Base-by-base conservation (phyloP, 176 grass and related monocot genomes). In the Panicum miliaceum region DNA sequence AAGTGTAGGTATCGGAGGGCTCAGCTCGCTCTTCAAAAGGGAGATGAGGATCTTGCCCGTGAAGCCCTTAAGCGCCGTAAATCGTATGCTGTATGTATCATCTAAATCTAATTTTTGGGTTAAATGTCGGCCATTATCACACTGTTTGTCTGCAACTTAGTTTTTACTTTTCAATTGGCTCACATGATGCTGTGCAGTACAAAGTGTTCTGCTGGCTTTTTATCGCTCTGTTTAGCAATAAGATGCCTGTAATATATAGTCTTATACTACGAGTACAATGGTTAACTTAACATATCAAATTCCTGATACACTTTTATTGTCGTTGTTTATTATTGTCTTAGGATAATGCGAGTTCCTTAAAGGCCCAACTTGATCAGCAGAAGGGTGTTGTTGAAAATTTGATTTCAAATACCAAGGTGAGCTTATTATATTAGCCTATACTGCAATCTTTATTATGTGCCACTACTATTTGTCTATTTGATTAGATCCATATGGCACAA, bases 41-140 rank as follows among this genome's bases (percentile, higher is more conserved):
- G 93, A 15, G 97, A 99, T 7, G 97, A 99, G 78, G 97, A 96
- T 87, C 97, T 99, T 82, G 93, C 97, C 72, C 93, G 93, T 81
- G 97, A 99, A 82, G 97, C 97, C 70, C 93, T 99, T 71, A 99
- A 99, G 80, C 92, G 97, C 23, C 89, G 93, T 66, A 99, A 99
- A 94, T 99, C 97, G 84, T 96, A 90, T 92, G 93, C 97, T 94
- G 97, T 99, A 87, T 26, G 93, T 89, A 86, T 79, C 77, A 23
- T 83, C 52, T 29, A 83, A 76, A 66, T 63, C 20, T 73, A 15
- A 12, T 80, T 10, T 87, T 66, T 14, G 52, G 37, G 27, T 38
- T 75, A 29, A 61, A 27, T 73, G 1, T 68, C 60, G 75, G 7
- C 26, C 4, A 8, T 29, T 47, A 43, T 59, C 14, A 19, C 45